Evolutionary conservation across 1,284 basidiomycete species (phyloP), one percentile per base, ranked within the genome.

Genomic region (Ganoderma lucidum): DNA sequence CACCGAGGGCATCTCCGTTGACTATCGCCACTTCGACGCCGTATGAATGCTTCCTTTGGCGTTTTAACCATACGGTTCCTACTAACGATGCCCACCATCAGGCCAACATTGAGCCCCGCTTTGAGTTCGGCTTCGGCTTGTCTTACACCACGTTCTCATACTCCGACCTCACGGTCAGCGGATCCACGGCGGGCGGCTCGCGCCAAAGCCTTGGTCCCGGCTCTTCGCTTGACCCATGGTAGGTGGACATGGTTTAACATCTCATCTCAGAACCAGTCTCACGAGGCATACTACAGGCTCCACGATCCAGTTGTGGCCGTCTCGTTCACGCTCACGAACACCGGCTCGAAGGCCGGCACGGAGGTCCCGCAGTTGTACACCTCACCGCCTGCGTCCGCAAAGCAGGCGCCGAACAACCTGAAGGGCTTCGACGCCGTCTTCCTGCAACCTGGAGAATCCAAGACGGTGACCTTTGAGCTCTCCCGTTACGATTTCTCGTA

Each of bases 21-120:
- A 94, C 80, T 94, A 94, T 78, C 83, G 92, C 30, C 87, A 90
- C 78, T 95, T 95, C 77, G 91, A 94, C 72, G 83, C 87, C 62
- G 85, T 90, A 71, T 78, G 86, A 28, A 14, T 10, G 12, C n/a
- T 5, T 81, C 37, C 19, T 14, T 28, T 30, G 2, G 28, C 37
- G 1, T 51, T 6, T 23, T 42, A 17, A 19, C 19, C 15, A n/a
- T 32, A 12, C n/a, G 32, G 10, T 19, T 53, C 42, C 48, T 28
- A 44, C 60, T 44, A 60, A 42, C 35, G n/a, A 32, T 63, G 6
- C 62, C 15, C 9, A 23, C 19, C 17, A 42, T 10, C 48, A 78
- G 77, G 70, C 74, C 45, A 73, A 75, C 70, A 80, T 81, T 65
- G 73, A 73, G 1, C 81, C 81, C 19, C 79, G 80, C 14, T 82